Conservation (phyloP, 2,329 filamentous ascomycete genomes). For the Didymella exigua region DNA sequence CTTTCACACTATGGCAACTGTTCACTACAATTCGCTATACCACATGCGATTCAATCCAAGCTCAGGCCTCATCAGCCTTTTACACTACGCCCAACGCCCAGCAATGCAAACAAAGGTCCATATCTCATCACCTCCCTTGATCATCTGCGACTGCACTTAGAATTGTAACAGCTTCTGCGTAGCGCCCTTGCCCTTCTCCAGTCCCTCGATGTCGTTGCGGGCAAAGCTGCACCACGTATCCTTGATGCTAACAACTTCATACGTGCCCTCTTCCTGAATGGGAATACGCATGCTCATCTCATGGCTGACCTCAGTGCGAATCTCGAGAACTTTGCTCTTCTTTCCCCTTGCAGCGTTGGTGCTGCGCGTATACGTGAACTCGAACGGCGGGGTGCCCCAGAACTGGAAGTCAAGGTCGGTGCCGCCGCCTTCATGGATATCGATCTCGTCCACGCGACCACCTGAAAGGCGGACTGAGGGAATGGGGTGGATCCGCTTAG, state of each 20-base stretch:
- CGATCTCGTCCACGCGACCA: constrained; percentile 78
- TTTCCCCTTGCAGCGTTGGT: constrained; percentile 71
- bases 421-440: constrained; percentile 96
- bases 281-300: constrained; percentile 81
- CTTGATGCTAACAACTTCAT: constrained; percentile 96
- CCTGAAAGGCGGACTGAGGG: constrained; percentile 89
- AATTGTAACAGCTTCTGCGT: constrained; percentile 50
- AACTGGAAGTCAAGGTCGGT: constrained; percentile 95
- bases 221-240: constrained; percentile 91
- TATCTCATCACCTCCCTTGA: not conserved
- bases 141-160: constrained; percentile 12
- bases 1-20: not conserved
- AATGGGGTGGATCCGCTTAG: constrained; percentile 86
- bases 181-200: constrained; percentile 41
- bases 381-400: constrained; percentile 92
- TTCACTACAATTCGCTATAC: not conserved
- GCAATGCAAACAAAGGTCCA: constrained; percentile 18
- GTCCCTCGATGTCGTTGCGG: constrained; percentile 61
- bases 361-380: constrained; percentile 94
- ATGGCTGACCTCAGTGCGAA: constrained; percentile 82
- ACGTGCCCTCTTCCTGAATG: constrained; percentile 92
- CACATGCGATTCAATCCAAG: not conserved
- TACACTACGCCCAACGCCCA: constrained; percentile 20
- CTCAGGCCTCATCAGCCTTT: not conserved
- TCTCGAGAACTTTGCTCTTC: constrained; percentile 79